A percentile compares a stretch with the other conserved stretches of the same genome.
phyloP scores from a whole-genome alignment of 805 yeast genomes.

The Yamadazyma scolyti region DNA sequence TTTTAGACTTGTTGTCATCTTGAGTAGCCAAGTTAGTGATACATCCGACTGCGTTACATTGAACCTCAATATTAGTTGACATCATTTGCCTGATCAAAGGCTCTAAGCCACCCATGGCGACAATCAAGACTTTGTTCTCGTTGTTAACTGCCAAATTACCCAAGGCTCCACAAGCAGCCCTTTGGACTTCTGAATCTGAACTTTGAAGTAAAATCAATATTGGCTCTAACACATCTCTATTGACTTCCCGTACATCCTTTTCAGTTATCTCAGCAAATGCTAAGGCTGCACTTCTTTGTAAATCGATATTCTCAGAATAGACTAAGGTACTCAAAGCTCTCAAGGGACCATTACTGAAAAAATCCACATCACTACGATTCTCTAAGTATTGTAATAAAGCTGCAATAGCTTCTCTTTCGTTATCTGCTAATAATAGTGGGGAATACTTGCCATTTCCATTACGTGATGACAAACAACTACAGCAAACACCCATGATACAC shows the following conservation, averaged over 20 bases:
- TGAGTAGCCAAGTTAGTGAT: constrained; percentile 97
- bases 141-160: constrained; percentile 98
- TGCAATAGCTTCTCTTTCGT: constrained; percentile 94
- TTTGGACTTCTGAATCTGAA: constrained; percentile 89
- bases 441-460: constrained; percentile 59
- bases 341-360: constrained; percentile 81
- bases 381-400: constrained; percentile 85
- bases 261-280: constrained; percentile 99
- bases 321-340: constrained; percentile 90
- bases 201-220: constrained; percentile 82
- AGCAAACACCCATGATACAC: constrained; percentile 38
- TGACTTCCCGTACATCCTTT: constrained; percentile 88
- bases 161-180: constrained; percentile 98
- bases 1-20: constrained; percentile 93
- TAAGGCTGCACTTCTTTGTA: constrained; percentile 94
- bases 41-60: constrained; percentile 98
- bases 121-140: constrained; percentile 88
- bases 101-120: constrained; percentile 97
- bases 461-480: constrained; percentile 37
- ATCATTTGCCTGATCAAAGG: constrained; percentile 97
- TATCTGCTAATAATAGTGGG: constrained; percentile 80
- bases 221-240: constrained; percentile 90
- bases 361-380: constrained; percentile 82
- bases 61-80: constrained; percentile 95
- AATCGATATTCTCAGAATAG: constrained; percentile 89